Percentiles rank a stretch among this genome's conserved stretches.
phyloP scores from a whole-genome alignment of 192 early-diverging fungal genomes.

The Backusella circina region DNA sequence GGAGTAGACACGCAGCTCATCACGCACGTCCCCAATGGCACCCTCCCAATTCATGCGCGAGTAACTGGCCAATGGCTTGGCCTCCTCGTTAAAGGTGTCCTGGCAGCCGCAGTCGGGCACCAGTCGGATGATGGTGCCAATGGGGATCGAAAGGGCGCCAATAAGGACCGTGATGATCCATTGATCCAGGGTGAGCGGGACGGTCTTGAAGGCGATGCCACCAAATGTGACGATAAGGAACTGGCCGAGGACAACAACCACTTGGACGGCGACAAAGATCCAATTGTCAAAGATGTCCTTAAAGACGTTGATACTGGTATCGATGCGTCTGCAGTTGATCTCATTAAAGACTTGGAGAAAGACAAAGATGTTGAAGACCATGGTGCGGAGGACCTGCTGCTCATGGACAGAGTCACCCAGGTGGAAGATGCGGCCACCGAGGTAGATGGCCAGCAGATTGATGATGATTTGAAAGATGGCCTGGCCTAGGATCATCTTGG shows the following conservation, averaged over 20 bases:
- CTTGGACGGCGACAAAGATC: constrained; percentile 75
- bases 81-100: constrained; percentile 30
- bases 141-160: constrained; percentile 75
- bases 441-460: constrained; percentile 59
- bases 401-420: constrained; percentile 44
- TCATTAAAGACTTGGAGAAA: constrained; percentile 94
- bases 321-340: constrained; percentile 86
- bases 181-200: constrained; percentile 56
- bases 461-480: constrained; percentile 83
- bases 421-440: constrained; percentile 58
- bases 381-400: constrained; percentile 53
- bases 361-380: constrained; percentile 93
- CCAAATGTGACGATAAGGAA: constrained; percentile 84
- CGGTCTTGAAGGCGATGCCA: constrained; percentile 84
- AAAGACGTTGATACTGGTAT: constrained; percentile 82
- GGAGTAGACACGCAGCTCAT: constrained; percentile 25
- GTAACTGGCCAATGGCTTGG: constrained; percentile 30
- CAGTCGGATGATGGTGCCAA: constrained; percentile 76
- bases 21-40: constrained; percentile 29
- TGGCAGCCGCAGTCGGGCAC: constrained; percentile 64
- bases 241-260: constrained; percentile 71
- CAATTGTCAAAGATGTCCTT: constrained; percentile 76
- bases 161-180: constrained; percentile 80
- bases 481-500: constrained; percentile 87
- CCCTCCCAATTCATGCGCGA: constrained; percentile 37